Evolutionary conservation across 2,329 filamentous ascomycete species (phyloP), one percentile per base, ranked within the genome.

Genomic region (Fusarium kyushuense): DNA sequence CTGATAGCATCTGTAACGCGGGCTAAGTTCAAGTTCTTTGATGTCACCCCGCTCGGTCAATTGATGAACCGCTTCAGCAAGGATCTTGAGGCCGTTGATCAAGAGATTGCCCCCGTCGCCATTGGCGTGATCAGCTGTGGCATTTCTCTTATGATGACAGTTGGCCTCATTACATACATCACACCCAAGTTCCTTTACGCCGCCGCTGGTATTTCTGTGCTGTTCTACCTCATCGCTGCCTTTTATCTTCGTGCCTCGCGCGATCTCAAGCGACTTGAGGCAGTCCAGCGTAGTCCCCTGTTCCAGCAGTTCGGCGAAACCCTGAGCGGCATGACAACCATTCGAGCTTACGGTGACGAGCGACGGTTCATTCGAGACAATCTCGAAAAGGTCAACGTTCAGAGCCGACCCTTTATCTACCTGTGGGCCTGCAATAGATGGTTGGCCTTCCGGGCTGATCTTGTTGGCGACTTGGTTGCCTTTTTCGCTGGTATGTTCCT

Each of bases 261-360:
- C 68, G 96, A 98, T 76, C 85, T 99, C 56, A 99, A 99, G 83
- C 90, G 96, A 48, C 83, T 99, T 9, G 96, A 99, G 78, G 97
- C 95, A 9, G 90, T 98, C 2, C 93, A 97, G 78, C 88, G 95
- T 75, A 98, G 94, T 78, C 96, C 96, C 2, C 83, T 99, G 9
- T 99, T 97, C 81, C 96, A 99, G 79, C 96, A 98, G 72, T 99
- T 99, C 71, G 95, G 96, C 67, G 96, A 99, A 82, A 98, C 96
- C 0, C 82, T 99, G 19, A 93, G 90, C 51, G 96, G 96, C 29
- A 96, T 99, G 79, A 96, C 95, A 5, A 99, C 96, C 0, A 99
- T 99, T 72, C 91, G 96, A 75, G 96, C 96, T 3, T 99, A 98
- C 74, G 94, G 95, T 35, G 95, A 97, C 72, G 94, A 97, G 78